phyloP scores from a whole-genome alignment of 1,139 yeast species.

The Pichia sp. region DNA sequence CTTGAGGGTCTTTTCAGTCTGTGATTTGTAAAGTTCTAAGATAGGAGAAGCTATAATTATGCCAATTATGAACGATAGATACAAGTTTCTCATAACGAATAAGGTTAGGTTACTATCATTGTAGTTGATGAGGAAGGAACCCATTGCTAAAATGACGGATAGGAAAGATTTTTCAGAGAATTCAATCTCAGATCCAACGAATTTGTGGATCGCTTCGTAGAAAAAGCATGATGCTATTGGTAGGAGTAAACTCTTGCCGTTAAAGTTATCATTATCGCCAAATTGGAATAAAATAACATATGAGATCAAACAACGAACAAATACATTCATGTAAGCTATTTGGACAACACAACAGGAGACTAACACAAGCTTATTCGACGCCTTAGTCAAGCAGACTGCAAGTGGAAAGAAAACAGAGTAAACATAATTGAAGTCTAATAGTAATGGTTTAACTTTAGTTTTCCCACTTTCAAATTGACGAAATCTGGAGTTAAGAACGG shows the following conservation, averaged over 20 bases:
- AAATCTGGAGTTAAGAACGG: slow-evolving; percentile 24
- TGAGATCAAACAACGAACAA: slow-evolving; percentile 25
- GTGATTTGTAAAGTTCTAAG: slow-evolving; percentile 10
- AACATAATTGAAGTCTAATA: slow-evolving; percentile 30
- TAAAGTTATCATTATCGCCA: slow-evolving; percentile 7
- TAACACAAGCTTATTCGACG: slow-evolving; percentile 20
- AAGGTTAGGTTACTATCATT: slow-evolving; percentile 18
- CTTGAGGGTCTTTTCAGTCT: slow-evolving; percentile 14
- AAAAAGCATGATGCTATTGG: slow-evolving; percentile 28
- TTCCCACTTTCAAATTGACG: slow-evolving; percentile 16
- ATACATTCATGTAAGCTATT: slow-evolving; percentile 25
- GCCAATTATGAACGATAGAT: slow-evolving; percentile 23
- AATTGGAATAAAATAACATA: slow-evolving; percentile 28
- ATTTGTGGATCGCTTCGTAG: slow-evolving; percentile 21
- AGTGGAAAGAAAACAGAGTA: slow-evolving; percentile 29
- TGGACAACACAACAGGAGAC: slow-evolving; percentile 27
- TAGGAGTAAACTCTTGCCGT: slow-evolving; percentile 15
- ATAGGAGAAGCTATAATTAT: slow-evolving; percentile 9
- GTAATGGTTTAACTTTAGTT: slow-evolving; percentile 14
- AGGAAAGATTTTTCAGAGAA: slow-evolving; percentile 24
- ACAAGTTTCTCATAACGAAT: slow-evolving; percentile 26
- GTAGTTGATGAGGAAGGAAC: slow-evolving; percentile 19
- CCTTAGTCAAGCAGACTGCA: slow-evolving; percentile 19
- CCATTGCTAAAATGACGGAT: slow-evolving; percentile 17
- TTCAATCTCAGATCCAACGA: slow-evolving; percentile 22